phyloP scores from a whole-genome alignment of 768 basidiomycete species.

The Boletus sp. region DNA sequence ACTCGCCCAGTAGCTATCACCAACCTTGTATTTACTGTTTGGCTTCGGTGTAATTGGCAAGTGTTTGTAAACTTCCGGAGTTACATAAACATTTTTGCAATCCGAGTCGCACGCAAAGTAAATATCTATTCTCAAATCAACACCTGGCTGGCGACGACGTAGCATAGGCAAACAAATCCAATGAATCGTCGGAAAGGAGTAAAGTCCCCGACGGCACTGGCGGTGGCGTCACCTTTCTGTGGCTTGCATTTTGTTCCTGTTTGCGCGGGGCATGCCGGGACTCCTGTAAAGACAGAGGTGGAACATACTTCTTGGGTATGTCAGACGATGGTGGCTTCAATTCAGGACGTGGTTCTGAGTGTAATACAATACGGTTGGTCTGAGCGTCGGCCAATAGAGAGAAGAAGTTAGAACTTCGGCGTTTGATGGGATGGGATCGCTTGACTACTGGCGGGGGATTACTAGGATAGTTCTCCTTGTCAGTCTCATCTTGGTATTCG shows the following conservation, averaged over 20 bases:
- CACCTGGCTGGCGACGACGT: conserved; percentile 29
- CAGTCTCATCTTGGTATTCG: conserved; percentile 21
- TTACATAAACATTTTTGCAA: background rate
- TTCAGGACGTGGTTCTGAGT: conserved; percentile 17
- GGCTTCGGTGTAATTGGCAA: background rate
- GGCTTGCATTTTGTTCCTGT: conserved; percentile 5
- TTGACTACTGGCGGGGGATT: conserved; percentile 4
- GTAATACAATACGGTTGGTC: conserved; percentile 36
- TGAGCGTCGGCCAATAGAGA: conserved; percentile 43
- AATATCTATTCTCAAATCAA: conserved; percentile 8
- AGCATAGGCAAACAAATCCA: conserved; percentile 46
- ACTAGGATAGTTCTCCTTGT: conserved; percentile 21
- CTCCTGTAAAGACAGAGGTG: conserved; percentile 8
- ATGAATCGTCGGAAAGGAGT: conserved; percentile 45
- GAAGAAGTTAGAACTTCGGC: conserved; percentile 33
- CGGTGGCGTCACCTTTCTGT: background rate
- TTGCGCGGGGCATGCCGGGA: conserved; percentile 1
- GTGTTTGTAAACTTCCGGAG: background rate
- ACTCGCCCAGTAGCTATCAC: too few species aligned
- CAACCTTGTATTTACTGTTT: too few species aligned
- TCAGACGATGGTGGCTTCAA: background rate
- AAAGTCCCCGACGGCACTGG: conserved; percentile 6
- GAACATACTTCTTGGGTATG: conserved; percentile 18
- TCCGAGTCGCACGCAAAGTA: background rate
- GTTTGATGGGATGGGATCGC: conserved; percentile 11